Base-by-base conservation (phyloP, 192 early-diverging fungal species). In the Endogone sp. region DNA sequence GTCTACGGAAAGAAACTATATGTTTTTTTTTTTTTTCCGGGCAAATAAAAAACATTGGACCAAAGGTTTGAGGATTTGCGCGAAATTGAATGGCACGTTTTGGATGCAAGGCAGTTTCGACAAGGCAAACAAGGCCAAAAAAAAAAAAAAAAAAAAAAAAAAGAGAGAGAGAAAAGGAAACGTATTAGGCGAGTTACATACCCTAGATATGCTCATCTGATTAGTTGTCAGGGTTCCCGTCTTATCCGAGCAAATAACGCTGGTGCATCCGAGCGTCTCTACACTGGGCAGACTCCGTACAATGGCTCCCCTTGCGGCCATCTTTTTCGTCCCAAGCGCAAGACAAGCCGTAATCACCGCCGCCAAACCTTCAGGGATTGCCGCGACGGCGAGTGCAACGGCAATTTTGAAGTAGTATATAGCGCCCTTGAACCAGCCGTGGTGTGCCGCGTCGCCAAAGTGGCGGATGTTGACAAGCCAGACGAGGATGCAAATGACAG, bases 351-450 rank as follows among this genome's bases (percentile, higher is more conserved):
- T 99, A 69, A 98, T 98, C 67, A 99, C 94, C 37, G 94, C 98
- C n/a, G 94, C 92, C 30, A 99, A 83, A 64, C 98, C 98, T 84
- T 99, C 98, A 69, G 98, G 98, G 75, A 99, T 99, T 55, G 96
- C 96, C 62, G 98, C 96, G 25, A 99, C 96, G 31, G 96, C 98
- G 63, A 99, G 84, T 2, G 98, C 96, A 61, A 99, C 96, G 26
- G 96, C 98, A 57, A 98, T 98, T 82, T 98, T 98, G 81, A 99
- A 99, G 84, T 98, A 98, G 82, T 98, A 98, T 63, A 99, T 82
- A 60, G 95, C 95, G 64, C 98, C 96, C 71, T 91, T 89, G 66
- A 98, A 66, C 96, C 95, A 99, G 31, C 93, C 94, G 69, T 91
- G 86, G 79, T 92, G 91, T 49, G 89, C 77, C 23, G 90, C 87